Evolutionary conservation across 306 rosid genomes (phyloP).

Genomic region (Quercus agrifolia): DNA sequence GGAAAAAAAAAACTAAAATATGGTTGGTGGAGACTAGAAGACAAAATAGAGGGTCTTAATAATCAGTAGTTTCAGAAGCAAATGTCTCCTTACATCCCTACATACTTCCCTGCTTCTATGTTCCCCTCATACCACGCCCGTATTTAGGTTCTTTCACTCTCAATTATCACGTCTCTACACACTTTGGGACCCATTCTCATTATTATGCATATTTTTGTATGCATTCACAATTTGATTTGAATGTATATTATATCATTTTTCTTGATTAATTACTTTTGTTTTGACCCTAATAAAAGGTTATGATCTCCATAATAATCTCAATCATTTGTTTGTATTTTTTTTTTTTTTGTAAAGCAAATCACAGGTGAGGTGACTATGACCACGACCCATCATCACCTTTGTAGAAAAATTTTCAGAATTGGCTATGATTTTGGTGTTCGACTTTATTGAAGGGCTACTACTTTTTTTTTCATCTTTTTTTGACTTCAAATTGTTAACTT

Average conservation of each 20-base stretch:
- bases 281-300: neutral
- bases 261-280: neutral
- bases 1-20: neutral
- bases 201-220: neutral
- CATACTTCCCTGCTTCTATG: conserved; percentile 40
- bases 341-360: conserved; percentile 5
- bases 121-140: conserved; percentile 59
- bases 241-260: neutral
- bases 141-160: conserved; percentile 30
- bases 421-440: neutral
- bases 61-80: conserved; percentile 40
- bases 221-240: too few relatives aligned
- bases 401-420: neutral
- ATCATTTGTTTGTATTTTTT: conserved; percentile 29
- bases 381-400: neutral
- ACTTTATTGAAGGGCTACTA: neutral
- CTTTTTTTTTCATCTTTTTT: neutral
- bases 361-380: neutral
- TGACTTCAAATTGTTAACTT: neutral
- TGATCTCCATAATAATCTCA: conserved; percentile 23
- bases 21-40: conserved; percentile 23
- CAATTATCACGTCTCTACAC: conserved; percentile 21
- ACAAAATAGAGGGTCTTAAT: conserved; percentile 44
- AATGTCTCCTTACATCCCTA: conserved; percentile 67
- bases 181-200: neutral